These are phyloP conservation scores for Neurospora terricola DNA, from an alignment of 495 filamentous ascomycete species.

Conservation along the genomic window DNA sequence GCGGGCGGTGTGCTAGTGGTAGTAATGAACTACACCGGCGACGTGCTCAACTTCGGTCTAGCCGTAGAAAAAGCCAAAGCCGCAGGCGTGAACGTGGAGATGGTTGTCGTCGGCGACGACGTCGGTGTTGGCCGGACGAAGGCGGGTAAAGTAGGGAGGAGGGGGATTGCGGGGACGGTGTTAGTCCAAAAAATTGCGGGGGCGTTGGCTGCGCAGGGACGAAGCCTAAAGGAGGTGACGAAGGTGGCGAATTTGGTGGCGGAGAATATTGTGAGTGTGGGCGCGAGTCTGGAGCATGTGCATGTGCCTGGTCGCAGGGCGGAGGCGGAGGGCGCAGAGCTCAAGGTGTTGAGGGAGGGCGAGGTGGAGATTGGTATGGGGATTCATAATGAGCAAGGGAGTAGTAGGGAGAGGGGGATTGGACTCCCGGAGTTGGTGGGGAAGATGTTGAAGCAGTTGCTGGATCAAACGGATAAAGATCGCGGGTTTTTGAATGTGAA, in stretches of 20 bases:
- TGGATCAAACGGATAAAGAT: conserved; percentile 71
- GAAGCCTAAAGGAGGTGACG: conserved; percentile 54
- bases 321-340: conserved; percentile 23
- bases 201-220: conserved; percentile 69
- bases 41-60: conserved; percentile 92
- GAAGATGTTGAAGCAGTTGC: conserved; percentile 71
- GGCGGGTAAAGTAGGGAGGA: conserved; percentile 81
- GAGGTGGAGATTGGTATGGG: conserved; percentile 97
- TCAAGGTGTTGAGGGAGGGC: conserved; percentile 48
- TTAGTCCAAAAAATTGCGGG: conserved; percentile 83
- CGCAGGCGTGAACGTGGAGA: conserved; percentile 69
- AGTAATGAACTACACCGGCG: conserved; percentile 66
- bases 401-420: conserved; percentile 50
- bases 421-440: conserved; percentile 61
- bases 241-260: conserved; percentile 61
- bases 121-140: conserved; percentile 78
- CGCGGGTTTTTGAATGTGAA: conserved; percentile 66
- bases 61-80: conserved; percentile 88
- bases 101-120: conserved; percentile 94
- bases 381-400: conserved; percentile 94
- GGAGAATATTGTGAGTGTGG: conserved; percentile 74
- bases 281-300: conserved; percentile 77
- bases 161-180: conserved; percentile 87
- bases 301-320: conserved; percentile 73
- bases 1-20: conserved; percentile 55